Evolutionary conservation across 768 basidiomycete species (phyloP), one percentile per base, ranked within the genome.

Genomic region (Crucibulum laeve): DNA sequence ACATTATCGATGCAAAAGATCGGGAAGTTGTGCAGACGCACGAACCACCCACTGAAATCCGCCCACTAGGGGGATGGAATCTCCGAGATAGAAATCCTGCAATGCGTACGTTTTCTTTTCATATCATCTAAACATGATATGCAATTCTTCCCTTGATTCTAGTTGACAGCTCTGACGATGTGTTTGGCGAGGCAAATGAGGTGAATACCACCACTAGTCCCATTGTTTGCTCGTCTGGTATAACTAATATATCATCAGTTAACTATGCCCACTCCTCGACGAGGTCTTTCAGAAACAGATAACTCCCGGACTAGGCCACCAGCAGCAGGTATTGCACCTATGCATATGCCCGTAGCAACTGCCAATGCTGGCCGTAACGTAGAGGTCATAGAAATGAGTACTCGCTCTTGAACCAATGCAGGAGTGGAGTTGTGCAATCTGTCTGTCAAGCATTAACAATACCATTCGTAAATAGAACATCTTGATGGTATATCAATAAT

Each of bases 11-110:
- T 50, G 64, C 59, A 4, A 63, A 69, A 38, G 71, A 73, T 35
- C 53, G 53, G n/a, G 55, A 63, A 34, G 61, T 57, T n/a, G 53
- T 56, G 61, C 39, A 47, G 53, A 37, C 39, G 47, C 17, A 53
- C 45, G 43, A 47, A 47, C 47, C 40, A 26, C 37, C 40, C 13
- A 48, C 30, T 24, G 52, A 54, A 22, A 58, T 58, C 37, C 57
- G 55, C n/a, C 65, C 69, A 18, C 46, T 55, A 23, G 67, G 59
- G n/a, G 72, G 71, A 10, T 80, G 76, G 70, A 61, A 69, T 25
- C 63, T 85, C 48, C 64, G 69, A 28, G 80, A 80, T 48, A 67
- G 69, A 38, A 74, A 79, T 45, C 65, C 74, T 33, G 70, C 67
- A 25, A 60, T 82, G 40, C 61, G 75, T 78, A 56, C 53, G 71